phyloP scores from a whole-genome alignment of 2,329 filamentous ascomycete species.

The Neonectria neomacrospora region DNA sequence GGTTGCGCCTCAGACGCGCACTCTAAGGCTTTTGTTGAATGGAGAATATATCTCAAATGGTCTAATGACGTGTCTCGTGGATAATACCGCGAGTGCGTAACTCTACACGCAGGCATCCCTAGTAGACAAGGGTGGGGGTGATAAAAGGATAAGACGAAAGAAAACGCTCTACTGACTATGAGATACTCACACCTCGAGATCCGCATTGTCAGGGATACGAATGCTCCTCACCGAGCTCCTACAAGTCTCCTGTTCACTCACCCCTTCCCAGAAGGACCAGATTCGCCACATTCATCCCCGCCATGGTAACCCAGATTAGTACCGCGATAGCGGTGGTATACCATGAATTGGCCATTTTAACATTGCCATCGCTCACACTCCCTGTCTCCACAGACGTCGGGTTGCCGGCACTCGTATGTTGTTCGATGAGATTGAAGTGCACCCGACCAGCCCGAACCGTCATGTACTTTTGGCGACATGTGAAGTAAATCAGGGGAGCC shows the following conservation, averaged over 20 bases:
- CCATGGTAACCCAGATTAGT: conserved; percentile 78
- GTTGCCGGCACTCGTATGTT: neutral
- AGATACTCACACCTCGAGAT: neutral
- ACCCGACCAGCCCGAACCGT: conserved; percentile 64
- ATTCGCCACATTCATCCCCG: conserved; percentile 82
- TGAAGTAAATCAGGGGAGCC: conserved; percentile 87
- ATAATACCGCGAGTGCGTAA: neutral
- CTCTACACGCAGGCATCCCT: neutral
- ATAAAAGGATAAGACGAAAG: neutral
- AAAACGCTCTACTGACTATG: neutral
- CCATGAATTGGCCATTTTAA: conserved; percentile 80
- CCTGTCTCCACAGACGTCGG: neutral
- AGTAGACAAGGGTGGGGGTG: no score
- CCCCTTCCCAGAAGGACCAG: conserved; percentile 69
- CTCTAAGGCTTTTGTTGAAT: neutral
- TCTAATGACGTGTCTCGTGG: neutral
- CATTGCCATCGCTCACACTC: conserved; percentile 39
- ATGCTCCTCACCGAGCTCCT: neutral
- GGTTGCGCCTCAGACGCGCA: neutral
- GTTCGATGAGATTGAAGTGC: conserved; percentile 39
- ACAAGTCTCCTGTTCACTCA: conserved; percentile 3
- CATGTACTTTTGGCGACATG: conserved; percentile 83
- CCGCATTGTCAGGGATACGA: neutral
- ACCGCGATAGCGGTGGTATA: conserved; percentile 65
- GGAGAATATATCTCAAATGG: neutral